Evolutionary conservation across 192 early-diverging fungal genomes (phyloP).

Genomic region (Jimgerdemannia lactiflua): DNA sequence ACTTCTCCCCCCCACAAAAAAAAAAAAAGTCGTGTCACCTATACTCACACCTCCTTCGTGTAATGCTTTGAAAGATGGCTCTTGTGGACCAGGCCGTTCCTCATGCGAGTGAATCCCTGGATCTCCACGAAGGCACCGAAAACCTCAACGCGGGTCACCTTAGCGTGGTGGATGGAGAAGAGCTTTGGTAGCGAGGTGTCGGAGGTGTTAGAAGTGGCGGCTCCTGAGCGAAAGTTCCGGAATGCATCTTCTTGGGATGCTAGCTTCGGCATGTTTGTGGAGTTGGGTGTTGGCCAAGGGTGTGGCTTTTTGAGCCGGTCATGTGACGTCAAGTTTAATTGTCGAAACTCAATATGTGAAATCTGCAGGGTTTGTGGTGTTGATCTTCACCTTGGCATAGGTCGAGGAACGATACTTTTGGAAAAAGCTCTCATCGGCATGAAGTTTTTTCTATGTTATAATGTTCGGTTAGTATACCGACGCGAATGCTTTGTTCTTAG

Average conservation of each 20-base stretch:
- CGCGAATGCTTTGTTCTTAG: too few relatives aligned
- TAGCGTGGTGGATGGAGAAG: constrained; percentile 38
- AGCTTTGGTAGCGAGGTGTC: constrained; percentile 30
- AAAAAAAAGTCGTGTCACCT: neutral
- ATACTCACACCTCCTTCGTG: constrained; percentile 23
- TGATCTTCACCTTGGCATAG: too few relatives aligned
- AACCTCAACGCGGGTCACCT: constrained; percentile 25
- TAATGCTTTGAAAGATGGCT: constrained; percentile 32
- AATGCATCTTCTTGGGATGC: neutral
- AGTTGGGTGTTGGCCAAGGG: neutral
- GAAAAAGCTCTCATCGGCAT: too few relatives aligned
- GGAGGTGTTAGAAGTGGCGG: neutral
- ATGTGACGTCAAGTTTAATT: too few relatives aligned
- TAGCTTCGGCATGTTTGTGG: neutral
- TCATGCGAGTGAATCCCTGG: constrained; percentile 13
- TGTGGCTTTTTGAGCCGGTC: too few relatives aligned
- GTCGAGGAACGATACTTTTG: too few relatives aligned
- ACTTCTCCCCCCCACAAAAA: neutral
- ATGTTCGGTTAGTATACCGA: too few relatives aligned
- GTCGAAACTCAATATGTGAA: too few relatives aligned
- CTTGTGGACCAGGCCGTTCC: constrained; percentile 35
- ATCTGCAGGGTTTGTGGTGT: too few relatives aligned
- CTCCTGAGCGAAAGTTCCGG: neutral
- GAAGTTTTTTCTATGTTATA: too few relatives aligned
- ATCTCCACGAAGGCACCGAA: constrained; percentile 41